Evolutionary conservation across 495 filamentous ascomycete genomes (phyloP).

Genomic region (Hypoxylon trugodes): DNA sequence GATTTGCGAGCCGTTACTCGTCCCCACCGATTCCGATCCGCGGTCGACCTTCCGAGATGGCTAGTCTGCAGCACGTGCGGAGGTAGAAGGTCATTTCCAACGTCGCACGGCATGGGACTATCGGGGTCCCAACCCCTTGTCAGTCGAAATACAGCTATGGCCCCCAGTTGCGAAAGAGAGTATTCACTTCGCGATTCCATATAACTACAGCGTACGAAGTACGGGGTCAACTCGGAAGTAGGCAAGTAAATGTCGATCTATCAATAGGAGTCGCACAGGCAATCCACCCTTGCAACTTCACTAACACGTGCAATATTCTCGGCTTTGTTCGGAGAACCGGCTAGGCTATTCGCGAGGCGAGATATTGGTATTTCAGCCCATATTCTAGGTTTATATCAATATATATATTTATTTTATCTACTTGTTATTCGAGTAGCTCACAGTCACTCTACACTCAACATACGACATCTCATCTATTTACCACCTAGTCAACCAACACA

Average conservation of each 20-base stretch:
- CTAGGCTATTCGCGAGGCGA: no score
- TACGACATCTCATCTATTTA: no score
- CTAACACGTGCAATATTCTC: neutral
- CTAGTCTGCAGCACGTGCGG: conserved; percentile 15
- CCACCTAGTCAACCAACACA: no score
- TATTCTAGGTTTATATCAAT: no score
- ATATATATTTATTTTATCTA: no score
- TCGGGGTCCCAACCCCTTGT: conserved; percentile 12
- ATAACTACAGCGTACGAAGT: no score
- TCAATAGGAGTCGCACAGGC: neutral
- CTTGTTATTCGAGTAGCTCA: no score
- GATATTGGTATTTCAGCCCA: no score
- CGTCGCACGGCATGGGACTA: conserved; percentile 31
- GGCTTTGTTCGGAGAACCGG: no score
- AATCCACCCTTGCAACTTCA: neutral
- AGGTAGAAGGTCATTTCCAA: conserved; percentile 10
- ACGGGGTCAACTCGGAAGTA: no score
- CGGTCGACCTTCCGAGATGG: conserved; percentile 12
- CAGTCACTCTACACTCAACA: no score
- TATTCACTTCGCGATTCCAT: no score
- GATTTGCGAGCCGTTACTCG: conserved; percentile 8
- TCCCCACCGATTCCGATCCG: conserved; percentile 15
- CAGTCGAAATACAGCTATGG: conserved; percentile 6
- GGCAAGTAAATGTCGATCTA: neutral
- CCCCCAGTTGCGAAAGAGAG: neutral